phyloP scores from a whole-genome alignment of 306 rosid species.

The Psophocarpus tetragonolobus region DNA sequence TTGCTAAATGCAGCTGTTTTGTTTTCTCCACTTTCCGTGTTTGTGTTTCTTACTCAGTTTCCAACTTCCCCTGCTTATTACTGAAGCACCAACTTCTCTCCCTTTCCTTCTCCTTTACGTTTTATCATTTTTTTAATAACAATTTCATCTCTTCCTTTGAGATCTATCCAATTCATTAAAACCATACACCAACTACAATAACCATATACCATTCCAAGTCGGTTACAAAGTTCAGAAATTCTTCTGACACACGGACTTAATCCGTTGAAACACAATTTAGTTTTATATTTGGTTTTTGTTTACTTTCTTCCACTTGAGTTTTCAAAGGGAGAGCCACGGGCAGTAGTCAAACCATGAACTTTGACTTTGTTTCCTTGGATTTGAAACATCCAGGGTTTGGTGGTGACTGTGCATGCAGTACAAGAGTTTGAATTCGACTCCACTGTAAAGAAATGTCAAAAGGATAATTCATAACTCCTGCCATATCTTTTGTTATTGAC shows the following conservation, averaged over 20 bases:
- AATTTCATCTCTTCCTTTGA: not conserved
- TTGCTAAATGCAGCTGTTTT: not conserved
- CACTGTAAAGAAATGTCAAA: not conserved
- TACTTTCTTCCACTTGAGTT: not conserved
- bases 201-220: not conserved
- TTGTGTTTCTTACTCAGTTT: not conserved
- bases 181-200: not conserved
- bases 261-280: not conserved
- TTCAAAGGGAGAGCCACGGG: not conserved
- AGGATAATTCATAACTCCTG: not conserved
- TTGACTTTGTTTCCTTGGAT: slow-evolving; percentile 31
- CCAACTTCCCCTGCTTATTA: not conserved
- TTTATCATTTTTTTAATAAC: not conserved
- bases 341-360: not conserved
- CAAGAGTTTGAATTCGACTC: slow-evolving; percentile 10
- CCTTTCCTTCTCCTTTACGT: not conserved
- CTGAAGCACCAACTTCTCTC: not conserved
- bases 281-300: not conserved
- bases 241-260: not conserved
- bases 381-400: not conserved
- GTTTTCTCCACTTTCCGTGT: not conserved
- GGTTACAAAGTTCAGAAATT: not conserved
- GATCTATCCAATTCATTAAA: not conserved
- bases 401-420: not conserved
- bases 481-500: slow-evolving; percentile 1